These are phyloP conservation scores for Daldinia loculata DNA, from an alignment of 495 filamentous ascomycete species.

Conservation along the genomic window DNA sequence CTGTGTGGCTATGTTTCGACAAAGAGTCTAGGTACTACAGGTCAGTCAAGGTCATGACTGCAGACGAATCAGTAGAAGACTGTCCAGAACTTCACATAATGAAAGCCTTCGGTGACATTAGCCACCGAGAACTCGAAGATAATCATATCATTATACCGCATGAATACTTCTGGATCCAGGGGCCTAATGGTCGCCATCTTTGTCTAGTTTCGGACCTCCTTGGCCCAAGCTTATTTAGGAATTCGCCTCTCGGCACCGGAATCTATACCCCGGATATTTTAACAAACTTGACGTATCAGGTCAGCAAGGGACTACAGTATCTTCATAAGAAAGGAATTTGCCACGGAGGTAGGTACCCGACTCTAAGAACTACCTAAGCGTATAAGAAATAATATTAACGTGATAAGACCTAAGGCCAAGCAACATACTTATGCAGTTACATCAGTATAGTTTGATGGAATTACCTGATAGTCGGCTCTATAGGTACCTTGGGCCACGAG, in stretches of 20 bases:
- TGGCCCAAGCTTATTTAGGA: conserved; percentile 16
- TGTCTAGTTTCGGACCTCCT: conserved; percentile 43
- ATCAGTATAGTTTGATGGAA: conserved; percentile 16
- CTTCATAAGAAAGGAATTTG: conserved; percentile 27
- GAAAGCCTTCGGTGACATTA: conserved; percentile 8
- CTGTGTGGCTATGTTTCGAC: conserved; percentile 64
- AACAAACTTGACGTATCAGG: conserved; percentile 10
- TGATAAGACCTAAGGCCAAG: conserved; percentile 15
- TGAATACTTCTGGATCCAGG: conserved; percentile 49
- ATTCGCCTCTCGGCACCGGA: conserved; percentile 2
- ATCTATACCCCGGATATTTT: conserved; percentile 18
- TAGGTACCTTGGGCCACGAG: conserved; percentile 19
- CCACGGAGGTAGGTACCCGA: conserved; percentile 14
- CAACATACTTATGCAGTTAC: conserved; percentile 20
- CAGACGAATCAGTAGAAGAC: conserved; percentile 7
- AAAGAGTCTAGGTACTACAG: conserved; percentile 12
- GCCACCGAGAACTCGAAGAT: not conserved
- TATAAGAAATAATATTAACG: not conserved
- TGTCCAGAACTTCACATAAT: conserved; percentile 32
- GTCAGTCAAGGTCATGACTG: conserved; percentile 37
- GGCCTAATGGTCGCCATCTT: conserved; percentile 51
- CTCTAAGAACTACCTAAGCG: too few relatives aligned
- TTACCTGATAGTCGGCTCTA: not conserved
- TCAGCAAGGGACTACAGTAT: conserved; percentile 27
- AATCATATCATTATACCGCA: conserved; percentile 31